Evolutionary conservation across 2,329 filamentous ascomycete genomes (phyloP).

Genomic region (Cladosporium austrohemisphaericum): DNA sequence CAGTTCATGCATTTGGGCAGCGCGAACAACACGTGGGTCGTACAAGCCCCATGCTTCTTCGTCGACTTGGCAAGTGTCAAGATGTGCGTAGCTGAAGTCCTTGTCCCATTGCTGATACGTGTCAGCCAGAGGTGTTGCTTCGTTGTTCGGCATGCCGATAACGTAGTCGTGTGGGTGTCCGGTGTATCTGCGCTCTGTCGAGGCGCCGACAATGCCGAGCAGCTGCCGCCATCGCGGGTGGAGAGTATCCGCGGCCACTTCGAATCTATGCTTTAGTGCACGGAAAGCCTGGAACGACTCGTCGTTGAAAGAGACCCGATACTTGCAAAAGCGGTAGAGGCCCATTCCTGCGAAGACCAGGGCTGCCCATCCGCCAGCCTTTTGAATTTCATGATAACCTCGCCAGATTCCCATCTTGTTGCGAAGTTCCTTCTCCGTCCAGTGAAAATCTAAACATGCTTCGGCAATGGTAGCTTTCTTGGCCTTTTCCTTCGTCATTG

Average conservation of each 20-base stretch:
- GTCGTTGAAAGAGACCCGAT: conserved; percentile 49
- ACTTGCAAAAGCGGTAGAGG: conserved; percentile 58
- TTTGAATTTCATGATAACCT: conserved; percentile 57
- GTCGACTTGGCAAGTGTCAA: conserved; percentile 51
- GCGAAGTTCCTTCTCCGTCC: conserved; percentile 56
- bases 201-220: conserved; percentile 45
- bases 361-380: conserved; percentile 53
- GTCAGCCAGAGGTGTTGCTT: conserved; percentile 42
- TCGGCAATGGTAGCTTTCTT: conserved; percentile 52
- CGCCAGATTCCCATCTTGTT: conserved; percentile 55
- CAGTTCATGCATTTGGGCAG: conserved; percentile 25
- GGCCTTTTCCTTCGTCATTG: conserved; percentile 38
- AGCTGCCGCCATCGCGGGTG: conserved; percentile 47
- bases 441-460: conserved; percentile 52
- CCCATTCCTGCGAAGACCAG: conserved; percentile 57
- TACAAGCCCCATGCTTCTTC: conserved; percentile 46
- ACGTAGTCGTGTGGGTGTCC: conserved; percentile 55
- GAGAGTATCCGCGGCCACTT: conserved; percentile 31
- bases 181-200: conserved; percentile 39
- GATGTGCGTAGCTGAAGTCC: conserved; percentile 47
- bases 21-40: conserved; percentile 46
- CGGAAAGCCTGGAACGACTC: conserved; percentile 49
- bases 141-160: conserved; percentile 39
- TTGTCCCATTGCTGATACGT: conserved; percentile 49
- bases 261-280: conserved; percentile 44